Conservation (phyloP, 371 early-diverging fungal species). For the Polyrhizophydium stewartii region DNA sequence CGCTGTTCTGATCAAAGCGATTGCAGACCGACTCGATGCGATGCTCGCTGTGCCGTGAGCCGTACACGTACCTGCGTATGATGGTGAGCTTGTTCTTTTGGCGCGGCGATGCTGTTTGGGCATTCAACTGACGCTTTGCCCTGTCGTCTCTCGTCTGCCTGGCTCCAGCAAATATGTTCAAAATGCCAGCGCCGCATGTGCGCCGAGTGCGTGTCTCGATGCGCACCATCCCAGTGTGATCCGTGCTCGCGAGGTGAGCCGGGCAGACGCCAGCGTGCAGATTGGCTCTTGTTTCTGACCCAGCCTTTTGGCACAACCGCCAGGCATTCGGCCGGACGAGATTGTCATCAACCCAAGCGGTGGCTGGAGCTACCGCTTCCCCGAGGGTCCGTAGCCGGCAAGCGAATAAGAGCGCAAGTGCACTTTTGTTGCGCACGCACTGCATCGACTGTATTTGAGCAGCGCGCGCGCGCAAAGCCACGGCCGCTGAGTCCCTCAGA, state of each 20-base stretch:
- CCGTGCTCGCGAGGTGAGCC: constrained; percentile 14
- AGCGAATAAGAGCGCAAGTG: too few relatives aligned
- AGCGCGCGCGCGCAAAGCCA: too few relatives aligned
- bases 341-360: constrained; percentile 17
- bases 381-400: too few relatives aligned
- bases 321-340: constrained; percentile 13
- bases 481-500: too few relatives aligned
- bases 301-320: neutral
- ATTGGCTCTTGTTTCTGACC: neutral
- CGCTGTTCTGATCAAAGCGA: neutral
- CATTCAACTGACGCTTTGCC: neutral
- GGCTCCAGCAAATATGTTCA: constrained; percentile 8
- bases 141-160: neutral
- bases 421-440: too few relatives aligned
- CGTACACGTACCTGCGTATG: constrained; percentile 6
- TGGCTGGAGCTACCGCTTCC: constrained; percentile 11
- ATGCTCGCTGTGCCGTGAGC: constrained; percentile 11
- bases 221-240: constrained; percentile 10
- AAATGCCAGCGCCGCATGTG: constrained; percentile 15
- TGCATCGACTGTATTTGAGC: too few relatives aligned
- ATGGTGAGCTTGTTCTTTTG: constrained; percentile 1
- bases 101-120: neutral
- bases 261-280: too few relatives aligned
- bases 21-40: neutral
- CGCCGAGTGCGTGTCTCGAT: constrained; percentile 13